Conservation (phyloP, 2,329 filamentous ascomycete genomes). For the Aphanocladium album region DNA sequence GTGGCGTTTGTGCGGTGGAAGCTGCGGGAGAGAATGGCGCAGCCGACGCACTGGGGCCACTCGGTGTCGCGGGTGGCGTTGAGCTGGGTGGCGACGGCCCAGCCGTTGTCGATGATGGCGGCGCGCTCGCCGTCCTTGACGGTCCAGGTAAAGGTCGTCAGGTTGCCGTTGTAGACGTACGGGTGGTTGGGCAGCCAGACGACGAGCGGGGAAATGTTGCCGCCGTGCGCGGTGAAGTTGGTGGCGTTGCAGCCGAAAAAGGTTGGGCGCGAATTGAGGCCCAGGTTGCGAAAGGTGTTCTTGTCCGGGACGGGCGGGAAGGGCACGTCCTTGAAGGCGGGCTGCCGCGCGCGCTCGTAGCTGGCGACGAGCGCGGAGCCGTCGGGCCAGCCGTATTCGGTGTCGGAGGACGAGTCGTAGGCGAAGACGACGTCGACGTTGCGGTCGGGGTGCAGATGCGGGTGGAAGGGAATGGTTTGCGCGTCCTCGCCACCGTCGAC, state of each 20-base stretch:
- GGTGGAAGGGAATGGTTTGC: constrained; percentile 75
- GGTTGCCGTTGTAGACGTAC: constrained; percentile 67
- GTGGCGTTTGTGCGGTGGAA: constrained; percentile 59
- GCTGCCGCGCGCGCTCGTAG: constrained; percentile 59
- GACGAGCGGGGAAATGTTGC: constrained; percentile 52
- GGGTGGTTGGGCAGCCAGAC: constrained; percentile 82
- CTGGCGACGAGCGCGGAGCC: constrained; percentile 70
- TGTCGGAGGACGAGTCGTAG: constrained; percentile 73
- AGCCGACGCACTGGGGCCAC: constrained; percentile 77
- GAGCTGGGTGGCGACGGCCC: constrained; percentile 69
- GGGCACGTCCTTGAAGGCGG: constrained; percentile 51
- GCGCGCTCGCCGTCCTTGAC: constrained; percentile 64
- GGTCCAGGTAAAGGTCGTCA: constrained; percentile 62
- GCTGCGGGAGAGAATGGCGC: constrained; percentile 70
- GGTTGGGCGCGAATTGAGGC: constrained; percentile 66
- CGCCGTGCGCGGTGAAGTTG: constrained; percentile 41
- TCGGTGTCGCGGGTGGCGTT: constrained; percentile 65
- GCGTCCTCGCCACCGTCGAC: constrained; percentile 75
- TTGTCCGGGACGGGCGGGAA: constrained; percentile 69
- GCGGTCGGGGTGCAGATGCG: constrained; percentile 68
- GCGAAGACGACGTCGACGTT: constrained; percentile 76
- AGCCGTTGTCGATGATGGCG: constrained; percentile 74
- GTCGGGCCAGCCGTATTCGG: constrained; percentile 65
- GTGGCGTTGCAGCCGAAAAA: constrained; percentile 74
- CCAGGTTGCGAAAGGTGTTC: constrained; percentile 71